Conservation (phyloP, 495 filamentous ascomycete species). For the Daldinia bambusicola region DNA sequence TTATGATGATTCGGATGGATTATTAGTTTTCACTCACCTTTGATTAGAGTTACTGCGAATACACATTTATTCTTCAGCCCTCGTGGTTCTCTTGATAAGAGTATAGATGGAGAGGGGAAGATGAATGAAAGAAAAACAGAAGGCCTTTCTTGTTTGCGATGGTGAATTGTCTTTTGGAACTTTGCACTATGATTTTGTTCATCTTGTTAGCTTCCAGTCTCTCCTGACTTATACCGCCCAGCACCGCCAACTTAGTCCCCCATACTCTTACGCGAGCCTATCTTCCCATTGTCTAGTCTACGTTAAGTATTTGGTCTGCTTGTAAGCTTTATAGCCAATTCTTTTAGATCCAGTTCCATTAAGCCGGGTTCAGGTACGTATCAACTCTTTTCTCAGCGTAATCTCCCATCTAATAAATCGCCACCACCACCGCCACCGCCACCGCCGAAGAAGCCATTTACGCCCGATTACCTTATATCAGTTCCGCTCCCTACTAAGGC, state of each 20-base stretch:
- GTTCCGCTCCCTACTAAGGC: constrained; percentile 6
- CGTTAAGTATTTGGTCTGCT: not conserved
- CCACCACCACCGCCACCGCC: not conserved
- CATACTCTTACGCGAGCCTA: not conserved
- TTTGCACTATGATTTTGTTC: not conserved
- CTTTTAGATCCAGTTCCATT: not conserved
- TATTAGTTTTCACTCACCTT: not conserved
- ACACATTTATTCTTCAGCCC: not conserved
- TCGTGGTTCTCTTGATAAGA: not conserved
- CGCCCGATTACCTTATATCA: not conserved
- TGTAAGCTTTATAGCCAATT: not conserved
- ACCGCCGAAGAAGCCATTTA: not conserved
- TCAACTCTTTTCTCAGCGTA: not conserved
- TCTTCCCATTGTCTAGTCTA: too few species aligned
- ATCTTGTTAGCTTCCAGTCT: not conserved
- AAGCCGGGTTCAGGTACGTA: not conserved
- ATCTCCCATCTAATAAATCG: not conserved
- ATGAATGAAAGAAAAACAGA: not conserved
- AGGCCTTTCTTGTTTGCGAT: not conserved
- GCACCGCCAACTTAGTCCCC: not conserved
- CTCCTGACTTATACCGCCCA: not conserved
- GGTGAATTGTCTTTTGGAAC: not conserved
- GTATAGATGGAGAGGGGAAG: not conserved
- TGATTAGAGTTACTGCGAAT: not conserved
- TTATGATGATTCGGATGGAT: not conserved